A percentile compares a stretch with the other conserved stretches of the same genome.
Evolutionary conservation across 2,329 filamentous ascomycete species (phyloP).

Genomic region (Hymenoscyphus occultus): DNA sequence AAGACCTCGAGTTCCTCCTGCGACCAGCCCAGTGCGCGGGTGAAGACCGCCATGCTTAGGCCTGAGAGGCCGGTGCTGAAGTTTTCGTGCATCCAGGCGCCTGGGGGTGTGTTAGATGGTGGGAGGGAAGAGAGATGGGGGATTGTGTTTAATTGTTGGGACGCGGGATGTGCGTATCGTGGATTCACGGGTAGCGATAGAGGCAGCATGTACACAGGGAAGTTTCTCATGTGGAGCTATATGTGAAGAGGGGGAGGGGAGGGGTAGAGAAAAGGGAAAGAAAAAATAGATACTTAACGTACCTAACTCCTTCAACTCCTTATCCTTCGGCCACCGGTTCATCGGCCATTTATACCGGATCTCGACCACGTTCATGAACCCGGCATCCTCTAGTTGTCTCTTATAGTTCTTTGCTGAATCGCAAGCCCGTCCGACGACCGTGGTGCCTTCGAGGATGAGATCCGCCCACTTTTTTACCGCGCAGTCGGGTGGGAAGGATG

Average conservation of each 20-base stretch:
- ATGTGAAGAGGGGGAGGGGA: no score
- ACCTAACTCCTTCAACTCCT: constrained; percentile 33
- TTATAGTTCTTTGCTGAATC: constrained; percentile 32
- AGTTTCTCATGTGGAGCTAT: no score
- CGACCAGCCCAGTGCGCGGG: constrained; percentile 20
- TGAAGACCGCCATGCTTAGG: constrained; percentile 27
- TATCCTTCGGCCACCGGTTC: constrained; percentile 50
- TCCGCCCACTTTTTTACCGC: constrained; percentile 20
- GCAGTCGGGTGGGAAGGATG: constrained; percentile 15
- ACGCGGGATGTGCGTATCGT: no score
- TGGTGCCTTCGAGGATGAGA: constrained; percentile 35
- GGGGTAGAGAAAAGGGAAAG: background rate
- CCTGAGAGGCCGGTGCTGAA: constrained; percentile 18
- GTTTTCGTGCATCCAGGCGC: constrained; percentile 24
- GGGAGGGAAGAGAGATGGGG: no score
- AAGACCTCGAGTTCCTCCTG: constrained; percentile 33
- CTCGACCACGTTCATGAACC: constrained; percentile 37
- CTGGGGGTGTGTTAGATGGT: background rate
- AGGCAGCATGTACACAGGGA: no score
- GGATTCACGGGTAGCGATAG: no score
- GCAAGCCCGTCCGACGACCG: constrained; percentile 34
- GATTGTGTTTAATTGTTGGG: no score
- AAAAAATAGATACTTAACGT: background rate
- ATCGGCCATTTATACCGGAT: constrained; percentile 48
- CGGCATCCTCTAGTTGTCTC: constrained; percentile 21